These are phyloP conservation scores for Russula vinacea DNA, from an alignment of 768 basidiomycete genomes.

Conservation along the genomic window DNA sequence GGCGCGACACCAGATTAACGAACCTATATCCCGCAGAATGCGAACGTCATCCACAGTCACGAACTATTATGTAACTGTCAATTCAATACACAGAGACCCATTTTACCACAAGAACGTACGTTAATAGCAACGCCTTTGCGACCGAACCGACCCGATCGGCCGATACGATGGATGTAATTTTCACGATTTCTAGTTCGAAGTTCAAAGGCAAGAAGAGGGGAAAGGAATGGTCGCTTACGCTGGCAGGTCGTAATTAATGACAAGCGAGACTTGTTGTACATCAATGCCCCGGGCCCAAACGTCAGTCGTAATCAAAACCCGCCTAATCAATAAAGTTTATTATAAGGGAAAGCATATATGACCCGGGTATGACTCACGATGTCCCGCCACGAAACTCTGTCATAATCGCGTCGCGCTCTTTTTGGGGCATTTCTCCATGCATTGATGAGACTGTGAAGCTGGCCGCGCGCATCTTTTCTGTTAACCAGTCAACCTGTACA, in stretches of 20 bases:
- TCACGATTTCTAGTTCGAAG: conserved; percentile 71
- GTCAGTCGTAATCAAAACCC: conserved; percentile 93
- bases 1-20: conserved; percentile 33
- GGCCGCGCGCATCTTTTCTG: conserved; percentile 98
- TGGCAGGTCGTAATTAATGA: conserved; percentile 95
- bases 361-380: conserved; percentile 54
- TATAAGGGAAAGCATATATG: not conserved
- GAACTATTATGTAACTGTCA: conserved; percentile 48
- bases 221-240: conserved; percentile 55
- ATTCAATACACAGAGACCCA: not conserved
- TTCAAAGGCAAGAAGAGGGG: conserved; percentile 7
- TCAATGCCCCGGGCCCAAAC: conserved; percentile 99
- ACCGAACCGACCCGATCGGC: conserved; percentile 98
- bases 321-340: conserved; percentile 43
- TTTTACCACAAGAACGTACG: conserved; percentile 46
- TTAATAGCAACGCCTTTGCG: conserved; percentile 99
- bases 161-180: conserved; percentile 99
- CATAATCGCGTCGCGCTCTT: conserved; percentile 95
- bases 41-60: conserved; percentile 95
- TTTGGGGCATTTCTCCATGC: conserved; percentile 96
- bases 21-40: conserved; percentile 95
- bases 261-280: conserved; percentile 95
- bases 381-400: conserved; percentile 92
- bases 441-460: conserved; percentile 97
- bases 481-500: conserved; percentile 89